A percentile compares a stretch with the other conserved stretches of the same genome.
Evolutionary conservation across 257 asterid species (phyloP).

Genomic region (Solanum bulbocastanum): DNA sequence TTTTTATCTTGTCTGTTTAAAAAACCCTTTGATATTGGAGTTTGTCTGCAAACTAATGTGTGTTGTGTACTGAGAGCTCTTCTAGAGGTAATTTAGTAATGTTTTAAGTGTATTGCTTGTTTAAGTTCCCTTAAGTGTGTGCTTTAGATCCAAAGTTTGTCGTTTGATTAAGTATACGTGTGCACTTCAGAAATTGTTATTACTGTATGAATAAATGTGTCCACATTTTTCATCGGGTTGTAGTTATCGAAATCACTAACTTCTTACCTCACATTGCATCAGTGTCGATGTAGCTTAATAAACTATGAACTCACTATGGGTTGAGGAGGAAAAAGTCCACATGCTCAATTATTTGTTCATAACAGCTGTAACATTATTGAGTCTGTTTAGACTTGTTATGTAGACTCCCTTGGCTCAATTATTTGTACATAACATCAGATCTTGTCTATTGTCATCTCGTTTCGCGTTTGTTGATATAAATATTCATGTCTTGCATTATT

Average conservation of each 20-base stretch:
- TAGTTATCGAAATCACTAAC: background rate
- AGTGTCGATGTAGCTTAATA: background rate
- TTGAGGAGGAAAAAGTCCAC: background rate
- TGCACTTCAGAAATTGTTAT: background rate
- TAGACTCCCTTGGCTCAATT: background rate
- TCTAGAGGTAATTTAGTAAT: background rate
- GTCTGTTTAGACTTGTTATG: background rate
- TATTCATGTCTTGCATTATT: constrained; percentile 3
- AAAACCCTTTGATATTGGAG: constrained; percentile 6
- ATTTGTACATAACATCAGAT: background rate
- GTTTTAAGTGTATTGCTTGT: constrained; percentile 16
- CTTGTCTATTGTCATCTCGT: background rate
- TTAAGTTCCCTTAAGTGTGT: constrained; percentile 1
- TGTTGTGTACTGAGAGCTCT: background rate
- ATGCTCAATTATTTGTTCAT: background rate
- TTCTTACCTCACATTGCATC: background rate
- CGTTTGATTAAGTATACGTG: background rate
- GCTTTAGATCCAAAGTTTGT: background rate
- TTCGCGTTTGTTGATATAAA: background rate
- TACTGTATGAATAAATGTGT: background rate
- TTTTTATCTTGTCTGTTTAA: constrained; percentile 2
- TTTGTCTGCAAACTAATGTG: constrained; percentile 5
- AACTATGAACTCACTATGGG: background rate
- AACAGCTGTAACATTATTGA: background rate
- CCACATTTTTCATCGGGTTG: background rate